Percentiles rank a stretch among this genome's conserved stretches.
These are phyloP conservation scores for Mycosphaerella sp. DNA, from an alignment of 2,329 filamentous ascomycete genomes.

Conservation along the genomic window DNA sequence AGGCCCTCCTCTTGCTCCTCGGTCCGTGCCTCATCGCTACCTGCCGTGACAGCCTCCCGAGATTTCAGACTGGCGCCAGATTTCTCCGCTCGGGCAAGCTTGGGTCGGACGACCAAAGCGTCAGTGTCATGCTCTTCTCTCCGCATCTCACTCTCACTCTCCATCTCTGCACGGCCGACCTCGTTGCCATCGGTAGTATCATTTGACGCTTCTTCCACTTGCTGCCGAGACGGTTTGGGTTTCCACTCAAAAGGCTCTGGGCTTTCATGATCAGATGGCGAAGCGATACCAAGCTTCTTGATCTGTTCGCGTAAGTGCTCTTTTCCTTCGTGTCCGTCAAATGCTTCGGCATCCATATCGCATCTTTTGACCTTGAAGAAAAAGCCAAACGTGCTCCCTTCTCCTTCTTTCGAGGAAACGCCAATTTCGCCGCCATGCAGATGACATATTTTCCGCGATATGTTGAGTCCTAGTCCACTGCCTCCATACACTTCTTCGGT, in stretches of 20 bases:
- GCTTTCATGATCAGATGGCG: conserved; percentile 5
- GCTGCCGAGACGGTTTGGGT: neutral
- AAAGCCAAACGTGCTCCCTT: conserved; percentile 41
- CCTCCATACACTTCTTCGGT: conserved; percentile 39
- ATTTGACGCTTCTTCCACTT: neutral
- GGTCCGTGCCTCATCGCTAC: neutral
- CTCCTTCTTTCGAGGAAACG: conserved; percentile 34
- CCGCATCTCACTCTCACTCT: neutral
- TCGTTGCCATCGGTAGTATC: neutral
- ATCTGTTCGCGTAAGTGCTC: conserved; percentile 11
- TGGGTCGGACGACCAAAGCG: neutral
- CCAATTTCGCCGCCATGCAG: conserved; percentile 42
- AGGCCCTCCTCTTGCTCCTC: neutral
- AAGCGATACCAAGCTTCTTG: conserved; percentile 7
- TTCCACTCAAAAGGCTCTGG: conserved; percentile 14
- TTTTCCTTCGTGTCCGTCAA: conserved; percentile 5
- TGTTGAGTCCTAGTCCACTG: conserved; percentile 42
- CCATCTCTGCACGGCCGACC: neutral
- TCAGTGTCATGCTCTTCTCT: neutral
- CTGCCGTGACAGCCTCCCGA: neutral
- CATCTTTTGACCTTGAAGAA: conserved; percentile 33
- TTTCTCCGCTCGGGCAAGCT: neutral
- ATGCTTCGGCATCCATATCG: conserved; percentile 1
- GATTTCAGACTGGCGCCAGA: neutral
- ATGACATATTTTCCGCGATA: conserved; percentile 42